A percentile compares a stretch with the other conserved stretches of the same genome.
Evolutionary conservation across 2,329 filamentous ascomycete genomes (phyloP).

Genomic region (Penicillium sp.): DNA sequence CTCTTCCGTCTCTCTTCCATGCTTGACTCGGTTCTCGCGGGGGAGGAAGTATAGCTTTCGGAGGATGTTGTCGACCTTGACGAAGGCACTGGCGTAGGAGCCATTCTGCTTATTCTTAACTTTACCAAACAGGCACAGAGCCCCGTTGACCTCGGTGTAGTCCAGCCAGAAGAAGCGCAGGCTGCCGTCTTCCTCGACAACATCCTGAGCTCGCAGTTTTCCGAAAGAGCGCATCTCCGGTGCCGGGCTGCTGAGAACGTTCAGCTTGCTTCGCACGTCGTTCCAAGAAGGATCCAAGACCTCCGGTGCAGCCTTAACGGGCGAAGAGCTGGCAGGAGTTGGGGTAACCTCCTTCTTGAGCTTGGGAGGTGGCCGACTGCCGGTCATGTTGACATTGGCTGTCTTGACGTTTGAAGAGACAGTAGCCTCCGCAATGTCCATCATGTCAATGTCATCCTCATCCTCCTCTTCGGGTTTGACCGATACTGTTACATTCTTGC

Average conservation of each 20-base stretch:
- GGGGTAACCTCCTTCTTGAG: conserved; percentile 64
- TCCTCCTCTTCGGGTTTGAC: conserved; percentile 62
- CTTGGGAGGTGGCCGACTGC: conserved; percentile 71
- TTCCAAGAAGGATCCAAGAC: conserved; percentile 82
- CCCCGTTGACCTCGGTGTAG: conserved; percentile 87
- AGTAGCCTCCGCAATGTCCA: conserved; percentile 77
- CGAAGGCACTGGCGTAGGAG: conserved; percentile 80
- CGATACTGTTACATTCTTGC: conserved; percentile 53
- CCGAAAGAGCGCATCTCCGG: conserved; percentile 60
- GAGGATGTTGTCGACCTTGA: conserved; percentile 91
- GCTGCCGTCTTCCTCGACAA: conserved; percentile 89
- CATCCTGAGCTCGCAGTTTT: conserved; percentile 77
- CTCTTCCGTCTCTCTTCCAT: conserved; percentile 66
- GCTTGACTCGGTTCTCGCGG: conserved; percentile 56
- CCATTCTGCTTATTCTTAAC: conserved; percentile 81
- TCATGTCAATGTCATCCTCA: conserved; percentile 71
- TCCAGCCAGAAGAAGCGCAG: conserved; percentile 96
- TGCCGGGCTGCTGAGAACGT: conserved; percentile 71
- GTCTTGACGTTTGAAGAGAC: conserved; percentile 59
- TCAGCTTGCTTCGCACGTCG: conserved; percentile 75
- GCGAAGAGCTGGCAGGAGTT: conserved; percentile 71
- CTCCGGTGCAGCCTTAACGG: conserved; percentile 55
- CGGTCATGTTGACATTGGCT: conserved; percentile 76
- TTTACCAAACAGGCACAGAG: conserved; percentile 90
- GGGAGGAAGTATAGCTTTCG: conserved; percentile 92